A percentile compares a stretch with the other conserved stretches of the same genome.
Evolutionary conservation across 306 rosid genomes (phyloP).

Genomic region (Notholithocarpus densiflorus): DNA sequence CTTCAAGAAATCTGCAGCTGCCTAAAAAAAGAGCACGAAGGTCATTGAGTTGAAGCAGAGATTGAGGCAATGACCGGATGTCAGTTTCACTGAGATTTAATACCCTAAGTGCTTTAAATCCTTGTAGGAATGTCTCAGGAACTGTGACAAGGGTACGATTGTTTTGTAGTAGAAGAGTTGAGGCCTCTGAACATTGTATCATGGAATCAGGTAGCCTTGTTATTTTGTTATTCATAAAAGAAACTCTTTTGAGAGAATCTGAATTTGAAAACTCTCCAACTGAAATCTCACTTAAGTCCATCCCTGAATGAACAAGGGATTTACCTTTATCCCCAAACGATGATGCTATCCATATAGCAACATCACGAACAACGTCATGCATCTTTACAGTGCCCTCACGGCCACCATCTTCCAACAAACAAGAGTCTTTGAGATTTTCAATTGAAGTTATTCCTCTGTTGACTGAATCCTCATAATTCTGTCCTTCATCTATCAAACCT

Average conservation of each 20-base stretch:
- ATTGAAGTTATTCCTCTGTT: background rate
- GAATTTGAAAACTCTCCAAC: background rate
- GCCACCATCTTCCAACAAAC: background rate
- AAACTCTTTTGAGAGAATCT: slow-evolving; percentile 4
- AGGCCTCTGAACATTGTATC: slow-evolving; percentile 5
- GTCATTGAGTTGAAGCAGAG: slow-evolving; percentile 7
- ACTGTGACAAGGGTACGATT: background rate
- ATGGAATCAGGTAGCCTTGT: background rate
- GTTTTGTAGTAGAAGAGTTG: slow-evolving; percentile 6
- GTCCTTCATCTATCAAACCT: slow-evolving; percentile 2
- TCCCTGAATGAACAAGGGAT: slow-evolving; percentile 14
- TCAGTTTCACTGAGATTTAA: slow-evolving; percentile 5
- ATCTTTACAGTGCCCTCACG: background rate
- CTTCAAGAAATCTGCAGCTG: slow-evolving; percentile 9
- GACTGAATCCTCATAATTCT: background rate
- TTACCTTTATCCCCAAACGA: background rate
- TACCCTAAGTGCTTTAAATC: slow-evolving; percentile 9
- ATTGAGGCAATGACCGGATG: background rate
- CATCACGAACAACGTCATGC: background rate
- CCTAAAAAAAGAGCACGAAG: slow-evolving; percentile 10
- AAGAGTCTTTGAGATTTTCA: background rate
- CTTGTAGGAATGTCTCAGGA: slow-evolving; percentile 4
- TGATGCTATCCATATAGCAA: background rate
- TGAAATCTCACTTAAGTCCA: slow-evolving; percentile 5
- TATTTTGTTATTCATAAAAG: slow-evolving; percentile 14